Percentiles rank a stretch among this genome's conserved stretches.
These are phyloP conservation scores for Calonectria naviculata DNA, from an alignment of 2,329 filamentous ascomycete genomes.

Conservation along the genomic window DNA sequence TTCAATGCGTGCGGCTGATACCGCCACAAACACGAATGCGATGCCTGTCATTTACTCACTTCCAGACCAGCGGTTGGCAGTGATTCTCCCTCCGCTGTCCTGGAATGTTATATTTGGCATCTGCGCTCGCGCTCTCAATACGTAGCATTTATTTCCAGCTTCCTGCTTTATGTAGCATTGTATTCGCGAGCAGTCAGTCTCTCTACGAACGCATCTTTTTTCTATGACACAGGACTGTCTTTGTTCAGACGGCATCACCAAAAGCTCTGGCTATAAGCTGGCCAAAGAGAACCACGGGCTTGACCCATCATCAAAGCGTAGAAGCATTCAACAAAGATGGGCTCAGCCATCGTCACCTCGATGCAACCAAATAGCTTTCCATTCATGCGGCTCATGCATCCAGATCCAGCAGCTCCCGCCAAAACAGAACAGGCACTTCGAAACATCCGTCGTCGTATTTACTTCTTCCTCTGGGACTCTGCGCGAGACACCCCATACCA, in stretches of 20 bases:
- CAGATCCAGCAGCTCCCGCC: neutral
- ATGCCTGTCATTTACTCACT: neutral
- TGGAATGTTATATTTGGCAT: neutral
- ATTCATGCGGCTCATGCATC: neutral
- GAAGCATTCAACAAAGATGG: neutral
- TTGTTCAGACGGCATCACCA: neutral
- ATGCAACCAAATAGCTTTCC: neutral
- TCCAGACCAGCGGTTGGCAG: neutral
- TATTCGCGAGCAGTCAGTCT: neutral
- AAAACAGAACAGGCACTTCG: neutral
- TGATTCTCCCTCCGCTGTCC: neutral
- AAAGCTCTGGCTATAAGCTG: neutral
- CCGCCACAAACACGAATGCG: neutral
- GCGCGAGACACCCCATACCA: neutral
- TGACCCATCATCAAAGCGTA: neutral
- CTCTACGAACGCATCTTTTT: neutral
- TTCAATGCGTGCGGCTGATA: neutral
- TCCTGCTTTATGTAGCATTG: neutral
- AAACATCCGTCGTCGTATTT: neutral
- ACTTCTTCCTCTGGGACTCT: slow-evolving; percentile 2
- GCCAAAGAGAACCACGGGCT: neutral
- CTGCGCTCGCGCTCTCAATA: neutral
- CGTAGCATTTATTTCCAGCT: neutral
- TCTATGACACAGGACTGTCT: neutral
- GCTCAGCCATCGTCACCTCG: neutral